phyloP scores from a whole-genome alignment of 179 eudicot genomes.

The Vitellaria paradoxa region DNA sequence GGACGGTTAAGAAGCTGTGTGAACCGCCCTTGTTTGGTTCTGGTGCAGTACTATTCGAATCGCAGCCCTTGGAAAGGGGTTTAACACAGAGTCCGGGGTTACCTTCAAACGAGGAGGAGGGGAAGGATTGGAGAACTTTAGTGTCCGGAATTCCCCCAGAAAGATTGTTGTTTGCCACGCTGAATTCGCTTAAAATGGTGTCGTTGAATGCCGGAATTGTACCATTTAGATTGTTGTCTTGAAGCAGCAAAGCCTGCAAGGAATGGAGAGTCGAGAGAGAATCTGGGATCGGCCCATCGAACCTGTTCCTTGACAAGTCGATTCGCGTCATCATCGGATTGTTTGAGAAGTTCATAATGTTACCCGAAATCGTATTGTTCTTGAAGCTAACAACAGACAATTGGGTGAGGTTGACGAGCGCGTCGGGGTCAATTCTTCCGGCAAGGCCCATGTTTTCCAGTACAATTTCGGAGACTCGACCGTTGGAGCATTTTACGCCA shows the following conservation, averaged over 20 bases:
- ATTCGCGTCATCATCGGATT: constrained; percentile 19
- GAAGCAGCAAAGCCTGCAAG: constrained; percentile 29
- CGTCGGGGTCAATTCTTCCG: constrained; percentile 22
- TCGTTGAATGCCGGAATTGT: constrained; percentile 28
- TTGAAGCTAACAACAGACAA: constrained; percentile 24
- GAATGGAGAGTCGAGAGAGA: constrained; percentile 17
- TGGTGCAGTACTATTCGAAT: too few species aligned
- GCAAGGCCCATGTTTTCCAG: constrained; percentile 23
- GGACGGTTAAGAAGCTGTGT: neutral
- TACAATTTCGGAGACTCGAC: constrained; percentile 23
- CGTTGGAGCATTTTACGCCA: constrained; percentile 26
- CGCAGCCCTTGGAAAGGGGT: constrained; percentile 20
- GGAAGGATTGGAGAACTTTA: constrained; percentile 16
- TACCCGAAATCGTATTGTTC: constrained; percentile 28
- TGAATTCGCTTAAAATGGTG: constrained; percentile 23
- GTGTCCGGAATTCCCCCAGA: constrained; percentile 27
- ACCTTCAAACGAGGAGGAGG: constrained; percentile 18
- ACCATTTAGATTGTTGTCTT: constrained; percentile 26
- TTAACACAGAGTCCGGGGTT: constrained; percentile 21
- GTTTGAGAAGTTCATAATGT: constrained; percentile 25
- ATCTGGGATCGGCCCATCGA: constrained; percentile 24
- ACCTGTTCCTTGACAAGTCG: constrained; percentile 28
- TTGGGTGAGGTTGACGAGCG: constrained; percentile 29
- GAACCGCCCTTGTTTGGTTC: too few species aligned
- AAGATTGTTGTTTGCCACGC: constrained; percentile 31